Evolutionary conservation across 2,329 filamentous ascomycete genomes (phyloP), one percentile per base, ranked within the genome.

Genomic region (Neocatenulostroma microsporum): DNA sequence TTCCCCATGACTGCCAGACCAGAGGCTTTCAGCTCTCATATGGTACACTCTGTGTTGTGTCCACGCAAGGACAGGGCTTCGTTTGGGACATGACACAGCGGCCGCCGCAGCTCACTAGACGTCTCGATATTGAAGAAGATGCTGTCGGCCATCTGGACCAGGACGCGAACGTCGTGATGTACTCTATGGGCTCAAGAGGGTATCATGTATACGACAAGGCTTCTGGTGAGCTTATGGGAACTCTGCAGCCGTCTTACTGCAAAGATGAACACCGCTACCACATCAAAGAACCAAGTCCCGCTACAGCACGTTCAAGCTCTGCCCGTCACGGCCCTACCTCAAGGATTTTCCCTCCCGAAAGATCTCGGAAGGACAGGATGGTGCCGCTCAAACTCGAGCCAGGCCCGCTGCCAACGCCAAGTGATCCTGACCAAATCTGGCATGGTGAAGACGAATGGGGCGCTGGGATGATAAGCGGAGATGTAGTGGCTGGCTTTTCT

Each of bases 141-240:
- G 66, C 63, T 0, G 55, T 68, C 3, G 66, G 66, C 1, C 66
- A 70, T 46, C 48, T 69, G 0, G 62, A 67, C 41, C 67, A 70
- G 42, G 56, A 56, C 28, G 40, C 53, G 7, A 57, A 64, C 28
- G 54, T 50, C 0, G 64, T 69, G 12, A 58, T 68, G 18, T 68
- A 66, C 44, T 68, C 64, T 1, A 61, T 69, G 45, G 66, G 65
- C 0, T 28, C 41, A 8, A 49, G 55, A 19, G 67, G 66, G 7
- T 69, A 67, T 40, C 60, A 67, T 41, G 53, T 63, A 12, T 58
- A 66, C 41, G 54, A 61, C 23, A 69, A 69, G 41, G 34, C 35
- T 3, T 56, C 59, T 0, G 65, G 66, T 7, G 50, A 46, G 7
- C 55, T 58, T 7, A 39, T 68, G 2, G 66, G 66, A 3, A 45